Base-by-base conservation (phyloP, 257 asterid species). In the Przewalskia tangutica region DNA sequence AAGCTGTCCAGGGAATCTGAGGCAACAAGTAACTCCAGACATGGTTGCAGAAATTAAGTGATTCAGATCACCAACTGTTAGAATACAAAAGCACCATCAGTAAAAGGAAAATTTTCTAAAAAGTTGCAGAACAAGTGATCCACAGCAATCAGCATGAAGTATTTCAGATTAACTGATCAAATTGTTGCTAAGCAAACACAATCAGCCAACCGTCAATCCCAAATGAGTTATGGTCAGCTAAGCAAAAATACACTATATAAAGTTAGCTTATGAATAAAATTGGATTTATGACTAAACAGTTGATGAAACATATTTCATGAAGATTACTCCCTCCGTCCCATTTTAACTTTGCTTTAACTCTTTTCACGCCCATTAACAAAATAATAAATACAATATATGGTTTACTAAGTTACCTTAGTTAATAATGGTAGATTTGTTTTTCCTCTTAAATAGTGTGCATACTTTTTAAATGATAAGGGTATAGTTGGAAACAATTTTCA, bases 21-120 rank as follows among this genome's bases (percentile, higher is more conserved):
- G 87, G 18, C 87, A 84, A 44, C 87, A 84, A 73, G 87, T 84
- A 18, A 84, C 87, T 59, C 87, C 87, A 14, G 87, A 84, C 87
- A 84, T 84, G 1, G 87, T 84, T 76, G 87, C 87, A 27, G 87
- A 84, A 6, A 84, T 84, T 83, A 84, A 66, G 82, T 84, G 87
- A 80, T 84, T 84, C 80, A 84, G 51, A 76, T 84, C 87, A 3
- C 87, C 87, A 84, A 84, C 87, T 84, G 87, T 55, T 3, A 36
- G 18, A 81, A 51, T 8, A 71, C 4, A 6, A 62, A 59, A 11
- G 50, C 77, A 76, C 32, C 27, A 23, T 70, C 40, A 80, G 63
- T 6, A 2, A 16, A 63, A 0, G 14, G 12, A 46, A 7, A 79
- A 14, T 2, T 14, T 80, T 12, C 16, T 12, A 14, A 73, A 18